Percentiles rank a stretch among this genome's conserved stretches.
Evolutionary conservation across 306 rosid genomes (phyloP).

Genomic region (Spatholobus suberectus): DNA sequence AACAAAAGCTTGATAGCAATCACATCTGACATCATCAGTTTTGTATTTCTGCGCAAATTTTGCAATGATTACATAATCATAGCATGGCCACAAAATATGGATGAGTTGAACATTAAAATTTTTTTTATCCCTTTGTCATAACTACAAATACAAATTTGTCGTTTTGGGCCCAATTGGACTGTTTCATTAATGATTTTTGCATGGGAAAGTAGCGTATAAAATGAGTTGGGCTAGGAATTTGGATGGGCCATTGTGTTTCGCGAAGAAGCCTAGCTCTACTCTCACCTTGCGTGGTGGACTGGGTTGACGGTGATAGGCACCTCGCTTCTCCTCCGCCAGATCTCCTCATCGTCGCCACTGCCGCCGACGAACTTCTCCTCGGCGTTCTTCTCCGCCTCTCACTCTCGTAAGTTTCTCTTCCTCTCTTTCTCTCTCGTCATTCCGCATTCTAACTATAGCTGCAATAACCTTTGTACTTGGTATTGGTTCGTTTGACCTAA

Average conservation of each 20-base stretch:
- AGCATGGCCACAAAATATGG: neutral
- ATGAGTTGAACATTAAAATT: neutral
- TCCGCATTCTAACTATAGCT: neutral
- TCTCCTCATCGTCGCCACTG: slow-evolving; percentile 29
- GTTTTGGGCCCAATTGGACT: neutral
- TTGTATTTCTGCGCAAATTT: neutral
- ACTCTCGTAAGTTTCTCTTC: neutral
- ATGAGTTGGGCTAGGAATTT: slow-evolving; percentile 15
- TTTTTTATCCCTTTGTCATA: neutral
- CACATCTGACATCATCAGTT: neutral
- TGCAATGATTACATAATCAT: neutral
- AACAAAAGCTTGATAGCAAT: neutral
- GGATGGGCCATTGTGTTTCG: slow-evolving; percentile 6
- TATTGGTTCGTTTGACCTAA: slow-evolving; percentile 26
- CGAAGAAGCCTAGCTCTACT: slow-evolving; percentile 1
- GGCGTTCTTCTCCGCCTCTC: neutral
- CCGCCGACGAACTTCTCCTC: neutral
- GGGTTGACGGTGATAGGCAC: slow-evolving; percentile 12
- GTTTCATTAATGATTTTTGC: neutral
- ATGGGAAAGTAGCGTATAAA: neutral
- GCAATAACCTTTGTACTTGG: neutral
- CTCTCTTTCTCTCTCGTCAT: slow-evolving; percentile 9
- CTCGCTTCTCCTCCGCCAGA: slow-evolving; percentile 45
- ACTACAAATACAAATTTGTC: neutral
- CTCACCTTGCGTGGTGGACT: neutral